Conservation (phyloP, 345 rosid species). For the Eucalyptus dawsonii region DNA sequence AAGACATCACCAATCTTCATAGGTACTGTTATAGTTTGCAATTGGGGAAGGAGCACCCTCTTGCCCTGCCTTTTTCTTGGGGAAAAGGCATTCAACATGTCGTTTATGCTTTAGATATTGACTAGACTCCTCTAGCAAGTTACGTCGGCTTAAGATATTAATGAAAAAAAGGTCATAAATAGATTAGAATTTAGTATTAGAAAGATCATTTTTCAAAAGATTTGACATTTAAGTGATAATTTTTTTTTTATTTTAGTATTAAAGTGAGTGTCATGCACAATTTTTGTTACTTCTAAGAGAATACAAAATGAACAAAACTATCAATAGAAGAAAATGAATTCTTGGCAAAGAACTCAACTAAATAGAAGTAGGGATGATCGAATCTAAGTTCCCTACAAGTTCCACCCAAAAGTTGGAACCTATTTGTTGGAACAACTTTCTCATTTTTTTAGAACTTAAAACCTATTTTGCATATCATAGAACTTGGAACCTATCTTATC, state of each 20-base stretch:
- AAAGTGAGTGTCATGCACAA: not conserved
- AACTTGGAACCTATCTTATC: too few species aligned
- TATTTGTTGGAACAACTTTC: rapidly evolving
- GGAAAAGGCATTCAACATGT: too few species aligned
- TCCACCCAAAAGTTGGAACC: rapidly evolving
- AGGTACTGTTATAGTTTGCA: not conserved
- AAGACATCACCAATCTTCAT: not conserved
- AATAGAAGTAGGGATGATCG: rapidly evolving
- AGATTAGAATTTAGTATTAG: rapidly evolving
- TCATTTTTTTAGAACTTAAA: too few species aligned
- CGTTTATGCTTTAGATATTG: not conserved
- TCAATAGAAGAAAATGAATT: too few species aligned
- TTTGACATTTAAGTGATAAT: not conserved
- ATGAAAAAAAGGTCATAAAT: too few species aligned
- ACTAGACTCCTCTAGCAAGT: not conserved
- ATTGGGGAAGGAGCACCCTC: not conserved
- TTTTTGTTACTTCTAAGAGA: too few species aligned
- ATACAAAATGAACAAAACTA: too few species aligned
- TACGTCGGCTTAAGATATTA: rapidly evolving
- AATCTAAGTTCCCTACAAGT: rapidly evolving
- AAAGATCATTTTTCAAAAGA: too few species aligned
- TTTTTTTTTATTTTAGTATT: too few species aligned
- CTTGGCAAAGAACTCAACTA: too few species aligned
- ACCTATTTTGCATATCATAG: rapidly evolving
- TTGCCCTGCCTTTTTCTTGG: not conserved